These are phyloP conservation scores for Chlorencoelia australis DNA, from an alignment of 2,329 filamentous ascomycete species.

Conservation along the genomic window DNA sequence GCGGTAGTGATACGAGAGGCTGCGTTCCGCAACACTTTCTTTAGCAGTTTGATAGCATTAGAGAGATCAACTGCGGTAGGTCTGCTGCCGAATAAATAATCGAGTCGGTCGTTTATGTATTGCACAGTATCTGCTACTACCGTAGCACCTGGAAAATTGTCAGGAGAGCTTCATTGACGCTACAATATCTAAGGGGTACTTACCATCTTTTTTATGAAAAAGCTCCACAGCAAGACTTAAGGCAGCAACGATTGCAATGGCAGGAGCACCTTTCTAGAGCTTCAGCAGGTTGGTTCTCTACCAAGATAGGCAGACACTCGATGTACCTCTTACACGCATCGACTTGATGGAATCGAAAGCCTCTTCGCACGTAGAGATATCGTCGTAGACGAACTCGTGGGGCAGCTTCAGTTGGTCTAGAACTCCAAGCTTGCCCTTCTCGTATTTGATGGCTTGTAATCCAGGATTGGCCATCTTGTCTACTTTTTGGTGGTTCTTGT, in stretches of 20 bases:
- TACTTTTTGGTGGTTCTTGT: not conserved
- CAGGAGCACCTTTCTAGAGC: slow-evolving; percentile 57
- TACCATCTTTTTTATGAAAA: slow-evolving; percentile 41
- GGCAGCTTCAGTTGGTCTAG: slow-evolving; percentile 77
- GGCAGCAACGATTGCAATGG: slow-evolving; percentile 95
- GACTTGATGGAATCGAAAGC: slow-evolving; percentile 75
- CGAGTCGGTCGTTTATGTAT: slow-evolving; percentile 66
- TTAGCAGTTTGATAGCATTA: slow-evolving; percentile 79
- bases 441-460: slow-evolving; percentile 71
- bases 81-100: slow-evolving; percentile 79
- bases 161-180: not conserved
- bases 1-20: slow-evolving; percentile 28
- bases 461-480: slow-evolving; percentile 27
- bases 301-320: too few species aligned
- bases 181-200: slow-evolving; percentile 8
- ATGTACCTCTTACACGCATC: slow-evolving; percentile 59
- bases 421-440: slow-evolving; percentile 61
- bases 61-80: slow-evolving; percentile 92
- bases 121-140: slow-evolving; percentile 47
- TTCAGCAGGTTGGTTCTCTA: too few species aligned
- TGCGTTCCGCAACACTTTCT: slow-evolving; percentile 45
- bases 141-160: slow-evolving; percentile 10
- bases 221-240: slow-evolving; percentile 82
- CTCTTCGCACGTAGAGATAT: slow-evolving; percentile 58
- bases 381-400: slow-evolving; percentile 70